These are phyloP conservation scores for Rhytidiadelphus loreus DNA, from an alignment of 225 moss, liverwort and hornwort genomes.

Conservation along the genomic window DNA sequence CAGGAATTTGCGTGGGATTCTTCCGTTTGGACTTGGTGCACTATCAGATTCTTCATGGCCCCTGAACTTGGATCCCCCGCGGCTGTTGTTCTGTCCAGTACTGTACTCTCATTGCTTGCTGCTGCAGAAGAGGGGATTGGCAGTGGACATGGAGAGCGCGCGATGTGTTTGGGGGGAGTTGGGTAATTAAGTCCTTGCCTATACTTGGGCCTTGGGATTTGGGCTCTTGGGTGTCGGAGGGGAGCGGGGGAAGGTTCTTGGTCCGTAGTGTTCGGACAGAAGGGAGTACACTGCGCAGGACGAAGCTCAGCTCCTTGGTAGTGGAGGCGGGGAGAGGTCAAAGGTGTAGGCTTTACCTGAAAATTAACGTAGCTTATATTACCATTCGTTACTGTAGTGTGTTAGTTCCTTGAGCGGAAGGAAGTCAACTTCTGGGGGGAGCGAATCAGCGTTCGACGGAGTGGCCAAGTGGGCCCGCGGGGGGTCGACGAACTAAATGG, in stretches of 20 bases:
- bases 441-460: background rate
- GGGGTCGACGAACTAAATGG: background rate
- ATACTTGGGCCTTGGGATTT: background rate
- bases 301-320: too few relatives aligned
- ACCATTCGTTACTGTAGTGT: background rate
- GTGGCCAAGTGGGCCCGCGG: fast-evolving
- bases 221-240: background rate
- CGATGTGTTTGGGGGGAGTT: too few relatives aligned
- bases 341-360: background rate
- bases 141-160: background rate
- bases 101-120: too few relatives aligned
- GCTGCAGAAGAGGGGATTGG: background rate
- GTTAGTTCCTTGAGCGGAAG: background rate
- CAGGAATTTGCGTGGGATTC: background rate
- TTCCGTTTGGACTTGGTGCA: background rate
- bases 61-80: background rate
- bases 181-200: too few relatives aligned
- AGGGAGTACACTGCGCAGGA: background rate
- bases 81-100: too few relatives aligned
- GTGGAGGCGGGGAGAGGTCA: background rate
- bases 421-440: background rate
- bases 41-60: background rate
- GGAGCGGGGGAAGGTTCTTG: background rate
- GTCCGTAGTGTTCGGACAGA: background rate
- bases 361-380: background rate